A percentile compares a stretch with the other conserved stretches of the same genome.
Evolutionary conservation across 1,284 basidiomycete species (phyloP).

Genomic region (Ceratobasidium sp.): DNA sequence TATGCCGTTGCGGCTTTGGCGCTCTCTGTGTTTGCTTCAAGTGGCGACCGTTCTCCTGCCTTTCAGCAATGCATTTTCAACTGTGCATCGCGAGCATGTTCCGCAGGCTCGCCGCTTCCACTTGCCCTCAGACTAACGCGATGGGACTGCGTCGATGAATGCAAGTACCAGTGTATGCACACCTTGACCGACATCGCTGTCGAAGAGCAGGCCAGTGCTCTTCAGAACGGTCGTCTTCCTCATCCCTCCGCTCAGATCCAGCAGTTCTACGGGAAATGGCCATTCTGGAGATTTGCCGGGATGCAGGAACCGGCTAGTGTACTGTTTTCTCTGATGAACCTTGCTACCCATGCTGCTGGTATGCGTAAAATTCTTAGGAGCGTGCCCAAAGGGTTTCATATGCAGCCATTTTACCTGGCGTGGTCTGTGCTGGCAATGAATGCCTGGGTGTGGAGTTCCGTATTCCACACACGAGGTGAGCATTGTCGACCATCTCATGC

Average conservation of each 20-base stretch:
- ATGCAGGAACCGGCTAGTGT: conserved; percentile 97
- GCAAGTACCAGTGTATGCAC: conserved; percentile 91
- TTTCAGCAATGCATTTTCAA: conserved; percentile 65
- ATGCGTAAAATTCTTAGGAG: conserved; percentile 62
- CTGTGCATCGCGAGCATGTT: conserved; percentile 53
- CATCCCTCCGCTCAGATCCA: conserved; percentile 57
- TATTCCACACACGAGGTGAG: conserved; percentile 92
- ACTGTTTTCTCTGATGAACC: conserved; percentile 86
- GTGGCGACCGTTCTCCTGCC: conserved; percentile 67
- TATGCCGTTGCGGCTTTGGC: conserved; percentile 1
- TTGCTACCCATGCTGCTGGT: conserved; percentile 76
- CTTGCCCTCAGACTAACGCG: conserved; percentile 61
- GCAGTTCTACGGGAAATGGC: conserved; percentile 98
- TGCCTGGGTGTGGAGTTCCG: conserved; percentile 91
- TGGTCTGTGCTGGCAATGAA: conserved; percentile 84
- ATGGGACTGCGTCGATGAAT: conserved; percentile 87
- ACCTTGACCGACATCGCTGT: conserved; percentile 75
- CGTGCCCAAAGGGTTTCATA: conserved; percentile 69
- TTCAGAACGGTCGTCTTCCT: conserved; percentile 25
- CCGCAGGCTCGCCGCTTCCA: conserved; percentile 57
- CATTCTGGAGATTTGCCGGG: conserved; percentile 85
- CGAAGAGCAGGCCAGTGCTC: conserved; percentile 46
- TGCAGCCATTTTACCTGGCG: conserved; percentile 74
- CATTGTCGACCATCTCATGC: neutral
- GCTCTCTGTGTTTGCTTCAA: conserved; percentile 56